Percentiles rank a stretch among this genome's conserved stretches.
These are phyloP conservation scores for Blastocystis sp. DNA, from an alignment of 352 stramenopile species.

Conservation along the genomic window DNA sequence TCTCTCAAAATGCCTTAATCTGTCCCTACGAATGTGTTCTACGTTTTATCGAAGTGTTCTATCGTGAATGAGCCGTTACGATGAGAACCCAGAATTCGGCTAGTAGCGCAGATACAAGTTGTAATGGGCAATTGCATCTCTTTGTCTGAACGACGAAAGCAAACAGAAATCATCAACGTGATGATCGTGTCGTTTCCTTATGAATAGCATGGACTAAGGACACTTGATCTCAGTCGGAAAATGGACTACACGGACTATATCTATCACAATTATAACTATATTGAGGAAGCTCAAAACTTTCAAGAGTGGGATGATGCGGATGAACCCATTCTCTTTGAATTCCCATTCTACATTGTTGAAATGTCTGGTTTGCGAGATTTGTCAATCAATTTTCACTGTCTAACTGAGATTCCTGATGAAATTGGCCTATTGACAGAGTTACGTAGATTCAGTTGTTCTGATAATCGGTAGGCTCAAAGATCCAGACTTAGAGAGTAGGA, in stretches of 20 bases:
- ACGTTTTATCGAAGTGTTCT: neutral
- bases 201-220: conserved; percentile 20
- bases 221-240: conserved; percentile 39
- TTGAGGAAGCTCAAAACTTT: neutral
- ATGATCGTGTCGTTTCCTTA: neutral
- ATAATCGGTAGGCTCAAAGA: neutral
- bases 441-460: conserved; percentile 5
- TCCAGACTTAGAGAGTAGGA: neutral
- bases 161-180: conserved; percentile 4
- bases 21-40: neutral
- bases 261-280: conserved; percentile 9
- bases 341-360: neutral
- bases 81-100: too few relatives aligned
- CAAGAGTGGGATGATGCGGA: conserved; percentile 20
- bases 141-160: neutral
- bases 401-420: conserved; percentile 41
- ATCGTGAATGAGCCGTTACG: neutral
- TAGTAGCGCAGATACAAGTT: neutral
- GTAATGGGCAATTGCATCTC: neutral
- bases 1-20: too few relatives aligned
- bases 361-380: neutral
- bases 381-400: conserved; percentile 16
- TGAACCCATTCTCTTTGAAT: conserved; percentile 5
- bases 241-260: conserved; percentile 60
- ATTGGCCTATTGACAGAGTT: conserved; percentile 5